Base-by-base conservation (phyloP, 768 basidiomycete genomes). In the Termitomyces sp. region DNA sequence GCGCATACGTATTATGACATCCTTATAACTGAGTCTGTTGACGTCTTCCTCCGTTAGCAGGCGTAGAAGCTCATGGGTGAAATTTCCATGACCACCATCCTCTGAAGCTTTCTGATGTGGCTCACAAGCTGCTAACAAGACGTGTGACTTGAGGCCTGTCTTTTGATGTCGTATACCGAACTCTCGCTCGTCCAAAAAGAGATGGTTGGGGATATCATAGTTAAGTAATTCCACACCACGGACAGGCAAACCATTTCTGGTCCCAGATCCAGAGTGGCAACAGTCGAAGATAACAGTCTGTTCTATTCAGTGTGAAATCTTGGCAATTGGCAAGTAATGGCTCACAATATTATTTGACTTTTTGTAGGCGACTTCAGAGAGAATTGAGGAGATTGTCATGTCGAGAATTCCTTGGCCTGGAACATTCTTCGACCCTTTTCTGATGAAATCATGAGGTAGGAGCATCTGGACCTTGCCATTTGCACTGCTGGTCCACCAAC, bases 271-370 rank as follows among this genome's bases (percentile, higher is more conserved):
- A 7, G 61, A 54, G 41, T 50, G 51, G 18, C 54, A 59, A 47
- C 61, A 62, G 45, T 62, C 61, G 11, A 62, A 13, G 33, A 62
- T 56, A 18, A 62, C 47, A 24, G 61, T 62, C 61, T 62, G 20
- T 55, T 27, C 27, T 31, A 5, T 24, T 42, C 18, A 54, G 20
- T n/a, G 39, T 44, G 5, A 30, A 36, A 27, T 31, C 22, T n/a
- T 5, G 3, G 9, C 1, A 47, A 20, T 37, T 18, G 24, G 30
- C 16, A n/a, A 44, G n/a, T n/a, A 31, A 31, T 15, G 6, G 37
- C 46, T 34, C 16, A 59, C 61, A 6, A 62, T 62, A 56, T 62
- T 62, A 33, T 62, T 24, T 18, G 58, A 58, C 24, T 55, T 62
- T 16, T 37, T 48, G 5, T 1, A 2, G 1, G 61, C 37, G 4